phyloP scores from a whole-genome alignment of 208 protist species.

The Porcisia hertigi region DNA sequence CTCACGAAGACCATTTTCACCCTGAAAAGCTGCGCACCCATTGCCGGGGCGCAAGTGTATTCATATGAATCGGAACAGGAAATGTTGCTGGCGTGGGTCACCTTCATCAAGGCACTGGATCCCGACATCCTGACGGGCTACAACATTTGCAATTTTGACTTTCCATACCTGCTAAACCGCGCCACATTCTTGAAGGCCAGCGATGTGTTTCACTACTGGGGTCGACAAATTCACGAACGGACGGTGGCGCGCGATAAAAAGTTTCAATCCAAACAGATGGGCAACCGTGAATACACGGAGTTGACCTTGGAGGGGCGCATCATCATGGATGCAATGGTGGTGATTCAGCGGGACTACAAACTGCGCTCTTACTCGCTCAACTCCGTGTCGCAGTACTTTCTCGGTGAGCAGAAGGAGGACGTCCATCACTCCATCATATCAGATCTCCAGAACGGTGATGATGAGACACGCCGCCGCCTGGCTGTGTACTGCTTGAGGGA shows the following conservation, averaged over 20 bases:
- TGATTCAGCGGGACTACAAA: constrained; percentile 98
- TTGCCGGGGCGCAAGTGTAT: constrained; percentile 95
- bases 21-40: constrained; percentile 94
- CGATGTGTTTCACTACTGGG: constrained; percentile 91
- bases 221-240: constrained; percentile 86
- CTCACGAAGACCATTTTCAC: constrained; percentile 91
- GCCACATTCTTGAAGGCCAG: constrained; percentile 87
- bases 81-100: constrained; percentile 92
- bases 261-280: constrained; percentile 98
- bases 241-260: constrained; percentile 93
- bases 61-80: constrained; percentile 94
- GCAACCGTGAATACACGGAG: constrained; percentile 98
- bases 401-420: constrained; percentile 99
- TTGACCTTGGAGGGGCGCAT: constrained; percentile 97
- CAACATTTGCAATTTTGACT: constrained; percentile 99
- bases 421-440: constrained; percentile 99
- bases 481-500: constrained; percentile 99
- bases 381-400: constrained; percentile 97
- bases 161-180: constrained; percentile 98
- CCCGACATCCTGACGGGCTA: constrained; percentile 98
- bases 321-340: constrained; percentile 97
- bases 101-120: constrained; percentile 87
- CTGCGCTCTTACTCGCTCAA: constrained; percentile 99
- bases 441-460: constrained; percentile 95
- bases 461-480: constrained; percentile 97